Evolutionary conservation across 169 alveolate species (phyloP), one percentile per base, ranked within the genome.

Genomic region (Eimeria maxima): DNA sequence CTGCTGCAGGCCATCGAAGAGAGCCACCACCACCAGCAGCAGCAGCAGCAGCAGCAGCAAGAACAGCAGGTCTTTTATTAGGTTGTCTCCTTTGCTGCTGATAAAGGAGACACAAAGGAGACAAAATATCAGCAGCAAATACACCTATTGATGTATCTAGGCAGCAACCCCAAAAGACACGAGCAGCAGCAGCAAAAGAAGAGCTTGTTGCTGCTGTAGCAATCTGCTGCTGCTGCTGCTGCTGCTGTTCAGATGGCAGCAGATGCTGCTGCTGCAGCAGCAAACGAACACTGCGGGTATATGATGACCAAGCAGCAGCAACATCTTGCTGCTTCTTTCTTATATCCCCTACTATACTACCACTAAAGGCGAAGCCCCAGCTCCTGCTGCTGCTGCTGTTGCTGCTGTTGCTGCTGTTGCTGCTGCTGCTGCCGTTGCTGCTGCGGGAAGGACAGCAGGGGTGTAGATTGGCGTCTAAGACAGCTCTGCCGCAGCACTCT

Each of bases 401-500:
- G 78, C 78, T 27, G 27, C 38, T 27, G 78, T 20, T 67, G 78
- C 78, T 67, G 78, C 78, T 67, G 78, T 20, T 67, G 78, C 78
- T 67, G 78, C 78, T 67, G 78, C 78, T 67, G 78, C 78, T 67
- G 78, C 78, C n/a, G n/a, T n/a, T n/a, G n/a, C n/a, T n/a, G n/a
- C n/a, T n/a, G n/a, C n/a, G 78, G 38, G 78, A 67, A 27, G 78
- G 78, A 27, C 27, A 67, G 16, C 78, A 67, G 78, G 78, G 78
- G 78, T 67, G 78, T 67, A 67, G 78, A 14, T 67, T 67, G 27
- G 78, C 78, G 78, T 67, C 78, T 67, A 67, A 14, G 38, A 67
- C 78, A 27, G 78, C 78, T 27, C 78, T 67, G 27, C 78, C 6
- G 78, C 78, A 67, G 78, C 6, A 14, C 38, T 67, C 78, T 5